Evolutionary conservation across 768 basidiomycete species (phyloP), one percentile per base, ranked within the genome.

Genomic region (Mycena rebaudengoi): DNA sequence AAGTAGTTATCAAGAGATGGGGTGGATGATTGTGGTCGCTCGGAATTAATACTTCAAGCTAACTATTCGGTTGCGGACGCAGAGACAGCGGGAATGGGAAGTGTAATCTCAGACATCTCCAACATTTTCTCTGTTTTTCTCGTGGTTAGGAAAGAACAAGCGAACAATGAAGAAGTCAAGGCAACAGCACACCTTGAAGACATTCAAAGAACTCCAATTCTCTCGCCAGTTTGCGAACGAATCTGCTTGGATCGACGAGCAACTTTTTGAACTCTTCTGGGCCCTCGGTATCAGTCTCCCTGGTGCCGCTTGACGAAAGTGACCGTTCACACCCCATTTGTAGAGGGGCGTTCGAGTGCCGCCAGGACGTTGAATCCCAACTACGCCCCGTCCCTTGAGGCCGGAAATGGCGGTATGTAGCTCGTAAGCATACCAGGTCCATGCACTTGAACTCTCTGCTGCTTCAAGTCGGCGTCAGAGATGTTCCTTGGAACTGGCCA

Each of bases 201-300:
- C 5, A 8, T 25, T 20, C n/a, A 21, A 58, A 30, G 4, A n/a
- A 0, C 23, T 60, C 21, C 39, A 60, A 51, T 18, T 21, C 23
- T 12, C 3, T 7, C 4, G n/a, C 33, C 7, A 55, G 4, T 32
- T n/a, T 56, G n/a, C 43, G 43, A 12, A 61, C 51, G 33, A 49
- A 54, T 23, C 52, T 62, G 37, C 60, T 62, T 1, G 60, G 52
- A 23, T 62, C 46, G 1, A 48, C 52, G 21, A 62, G 7, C 14
- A n/a, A 28, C 21, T 49, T 62, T 39, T 49, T 54, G 25, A 3
- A 55, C 37, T 45, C 52, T 8, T 23, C 60, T 6, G 60, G 60
- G 0, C 60, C 60, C 0, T 62, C 60, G 1, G 51, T 39, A 32
- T 62, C 51, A 5, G 60, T 55, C 23, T 62, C 60, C 60, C 60